A percentile compares a stretch with the other conserved stretches of the same genome.
These are phyloP conservation scores for Neopestalotiopsis sp. DNA, from an alignment of 2,329 filamentous ascomycete species.

Conservation along the genomic window DNA sequence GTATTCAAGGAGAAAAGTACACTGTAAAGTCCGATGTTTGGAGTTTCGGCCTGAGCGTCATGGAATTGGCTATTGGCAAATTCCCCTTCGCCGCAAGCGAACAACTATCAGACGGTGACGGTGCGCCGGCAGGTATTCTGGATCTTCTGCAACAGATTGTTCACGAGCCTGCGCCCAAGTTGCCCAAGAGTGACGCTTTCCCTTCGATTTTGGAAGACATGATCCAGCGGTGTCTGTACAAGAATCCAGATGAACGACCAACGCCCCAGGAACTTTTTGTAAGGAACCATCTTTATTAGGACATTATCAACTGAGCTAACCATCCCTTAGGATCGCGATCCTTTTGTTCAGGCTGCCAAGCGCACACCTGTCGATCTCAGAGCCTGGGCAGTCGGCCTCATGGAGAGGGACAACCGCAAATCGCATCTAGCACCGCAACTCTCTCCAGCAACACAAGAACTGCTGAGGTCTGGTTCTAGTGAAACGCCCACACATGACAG, in stretches of 20 bases:
- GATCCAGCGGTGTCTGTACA: constrained; percentile 93
- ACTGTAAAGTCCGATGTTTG: constrained; percentile 98
- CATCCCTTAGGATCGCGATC: constrained; percentile 75
- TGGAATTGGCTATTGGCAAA: constrained; percentile 97
- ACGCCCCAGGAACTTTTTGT: constrained; percentile 94
- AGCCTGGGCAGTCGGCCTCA: constrained; percentile 91
- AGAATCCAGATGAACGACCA: constrained; percentile 85
- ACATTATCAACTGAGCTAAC: constrained; percentile 29
- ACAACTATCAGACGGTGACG: constrained; percentile 73
- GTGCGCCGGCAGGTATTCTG: constrained; percentile 90
- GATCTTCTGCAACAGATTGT: constrained; percentile 98
- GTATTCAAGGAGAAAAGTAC: constrained; percentile 96
- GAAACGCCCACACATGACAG: constrained; percentile 62
- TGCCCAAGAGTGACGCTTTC: constrained; percentile 98
- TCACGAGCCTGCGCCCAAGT: constrained; percentile 88
- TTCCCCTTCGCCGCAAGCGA: constrained; percentile 88
- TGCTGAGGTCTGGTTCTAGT: constrained; percentile 66
- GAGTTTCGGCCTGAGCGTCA: constrained; percentile 94
- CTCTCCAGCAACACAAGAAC: constrained; percentile 77
- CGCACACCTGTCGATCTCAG: constrained; percentile 92
- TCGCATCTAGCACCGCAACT: constrained; percentile 85
- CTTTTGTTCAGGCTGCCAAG: constrained; percentile 95
- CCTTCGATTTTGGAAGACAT: constrained; percentile 94
- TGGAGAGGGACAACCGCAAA: constrained; percentile 94
- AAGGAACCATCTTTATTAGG: constrained; percentile 42